These are phyloP conservation scores for Cyamopsis tetragonoloba DNA, from an alignment of 306 rosid genomes.

Conservation along the genomic window DNA sequence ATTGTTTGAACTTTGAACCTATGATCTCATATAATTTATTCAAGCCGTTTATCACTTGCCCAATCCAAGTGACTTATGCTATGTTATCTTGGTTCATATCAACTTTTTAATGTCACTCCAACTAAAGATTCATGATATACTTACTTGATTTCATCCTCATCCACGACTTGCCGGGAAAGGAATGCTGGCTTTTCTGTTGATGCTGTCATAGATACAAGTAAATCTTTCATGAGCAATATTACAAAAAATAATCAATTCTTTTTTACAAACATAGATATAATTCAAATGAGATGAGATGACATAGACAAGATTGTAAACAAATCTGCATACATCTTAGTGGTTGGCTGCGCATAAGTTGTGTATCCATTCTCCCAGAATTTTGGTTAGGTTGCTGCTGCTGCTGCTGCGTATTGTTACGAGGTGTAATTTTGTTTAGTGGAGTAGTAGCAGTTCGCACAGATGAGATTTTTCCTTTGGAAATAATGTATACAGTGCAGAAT, in stretches of 20 bases:
- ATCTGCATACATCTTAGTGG: constrained; percentile 29
- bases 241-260: background rate
- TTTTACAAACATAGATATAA: background rate
- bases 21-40: background rate
- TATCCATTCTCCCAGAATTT: constrained; percentile 14
- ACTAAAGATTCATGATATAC: constrained; percentile 13
- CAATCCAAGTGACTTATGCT: too few species aligned
- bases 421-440: constrained; percentile 20
- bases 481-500: constrained; percentile 74
- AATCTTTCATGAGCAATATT: background rate
- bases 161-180: background rate
- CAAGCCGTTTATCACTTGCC: too few species aligned
- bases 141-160: constrained; percentile 57
- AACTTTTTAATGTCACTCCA: background rate
- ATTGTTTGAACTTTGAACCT: constrained; percentile 6
- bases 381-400: background rate
- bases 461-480: constrained; percentile 70
- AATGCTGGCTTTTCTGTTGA: constrained; percentile 28
- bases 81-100: background rate
- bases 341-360: constrained; percentile 10
- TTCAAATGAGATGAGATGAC: background rate
- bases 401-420: background rate
- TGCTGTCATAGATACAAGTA: constrained; percentile 24
- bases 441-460: constrained; percentile 43
- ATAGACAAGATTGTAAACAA: background rate